Base-by-base conservation (phyloP, 1,284 basidiomycete species). In the Ganoderma leucocontextum region DNA sequence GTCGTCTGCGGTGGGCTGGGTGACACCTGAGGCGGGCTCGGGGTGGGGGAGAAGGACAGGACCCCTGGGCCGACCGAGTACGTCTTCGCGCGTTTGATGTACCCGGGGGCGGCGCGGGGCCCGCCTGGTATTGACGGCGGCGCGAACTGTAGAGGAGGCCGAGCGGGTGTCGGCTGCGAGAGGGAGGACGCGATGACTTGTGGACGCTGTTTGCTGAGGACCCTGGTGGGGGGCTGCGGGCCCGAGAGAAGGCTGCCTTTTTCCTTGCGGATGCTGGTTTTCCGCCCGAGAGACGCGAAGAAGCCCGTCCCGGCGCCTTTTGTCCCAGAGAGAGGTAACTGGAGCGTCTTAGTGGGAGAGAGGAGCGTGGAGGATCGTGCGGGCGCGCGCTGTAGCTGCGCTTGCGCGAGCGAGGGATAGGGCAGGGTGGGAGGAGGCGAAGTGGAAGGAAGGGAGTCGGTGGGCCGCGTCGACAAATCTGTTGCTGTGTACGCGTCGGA, bases 401-500 rank as follows among this genome's bases (percentile, higher is more conserved):
- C 74, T 70, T 74, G 76, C 25, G 82, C 86, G 35, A 92, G 81
- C 33, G 87, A 85, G 3, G 91, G 91, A 76, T 96, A 97, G 1
- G 95, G 95, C 38, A 97, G 84, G 38, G 82, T 79, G 0, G 88
- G 79, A 1, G 93, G 91, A 0, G 89, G 87, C 22, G 84, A 80
- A 65, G 82, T 83, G 5, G 89, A 84, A 1, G 81, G 80, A 55
- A 85, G 79, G 63, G 85, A 82, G 68, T 87, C 83, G 58, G 78
- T 74, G 64, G 82, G 77, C 73, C 86, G 82, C 55, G 83, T 78
- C 0, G 87, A 83, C 29, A 95, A 84, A 77, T 95, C 92, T 0
- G 93, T 94, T 2, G 93, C 93, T 22, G 84, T 83, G 67, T 88
- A 90, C 9, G 93, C 91, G 74, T 95, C 94, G 15, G 89, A 82